These are phyloP conservation scores for Protomyces gravidus DNA, from an alignment of 1,139 yeast species.

Conservation along the genomic window DNA sequence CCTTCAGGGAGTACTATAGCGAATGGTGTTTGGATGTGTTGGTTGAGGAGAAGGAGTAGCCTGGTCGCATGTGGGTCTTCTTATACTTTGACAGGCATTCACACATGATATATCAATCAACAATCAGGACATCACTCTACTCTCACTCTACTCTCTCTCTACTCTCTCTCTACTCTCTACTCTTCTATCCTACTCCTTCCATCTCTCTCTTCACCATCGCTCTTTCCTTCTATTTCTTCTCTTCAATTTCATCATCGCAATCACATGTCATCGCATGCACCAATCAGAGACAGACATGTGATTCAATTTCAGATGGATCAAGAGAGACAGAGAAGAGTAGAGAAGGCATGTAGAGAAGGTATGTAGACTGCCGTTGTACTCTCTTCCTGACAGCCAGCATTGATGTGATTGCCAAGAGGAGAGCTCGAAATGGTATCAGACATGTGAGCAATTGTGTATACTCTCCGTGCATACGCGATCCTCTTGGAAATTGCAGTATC, in stretches of 20 bases:
- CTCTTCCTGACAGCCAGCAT: too few species aligned
- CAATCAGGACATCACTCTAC: background rate
- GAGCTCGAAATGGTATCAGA: too few species aligned
- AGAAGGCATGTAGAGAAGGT: too few species aligned
- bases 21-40: background rate
- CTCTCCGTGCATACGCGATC: too few species aligned
- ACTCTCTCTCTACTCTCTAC: background rate
- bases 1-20: background rate
- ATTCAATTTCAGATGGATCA: too few species aligned
- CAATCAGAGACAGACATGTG: too few species aligned
- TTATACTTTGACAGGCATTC: background rate
- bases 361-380: too few species aligned
- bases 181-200: background rate
- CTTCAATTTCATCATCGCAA: background rate
- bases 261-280: background rate
- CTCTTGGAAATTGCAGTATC: too few species aligned
- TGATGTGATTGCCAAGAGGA: too few species aligned
- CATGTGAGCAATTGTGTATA: too few species aligned
- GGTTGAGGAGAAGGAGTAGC: background rate
- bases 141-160: background rate
- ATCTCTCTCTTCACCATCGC: background rate
- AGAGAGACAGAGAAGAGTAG: too few species aligned
- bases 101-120: background rate
- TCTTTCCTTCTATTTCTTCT: background rate
- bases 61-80: background rate